phyloP scores from a whole-genome alignment of 2,329 filamentous ascomycete species.

The Aspergillus brasiliensis region DNA sequence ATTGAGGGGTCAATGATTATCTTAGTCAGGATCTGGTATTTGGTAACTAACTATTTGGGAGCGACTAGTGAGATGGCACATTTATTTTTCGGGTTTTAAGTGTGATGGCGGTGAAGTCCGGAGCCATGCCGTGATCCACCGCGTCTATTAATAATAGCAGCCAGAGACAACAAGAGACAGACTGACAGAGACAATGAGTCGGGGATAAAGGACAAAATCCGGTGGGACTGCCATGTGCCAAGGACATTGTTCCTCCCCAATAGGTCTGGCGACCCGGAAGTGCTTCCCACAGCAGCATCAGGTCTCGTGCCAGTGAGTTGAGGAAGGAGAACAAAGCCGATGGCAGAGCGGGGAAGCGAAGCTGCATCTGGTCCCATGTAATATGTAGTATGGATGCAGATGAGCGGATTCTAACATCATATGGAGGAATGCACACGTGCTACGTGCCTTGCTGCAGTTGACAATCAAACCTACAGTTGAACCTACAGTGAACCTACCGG shows the following conservation, averaged over 20 bases:
- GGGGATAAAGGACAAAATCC: not conserved
- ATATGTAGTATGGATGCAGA: not conserved
- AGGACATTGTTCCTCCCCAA: not conserved
- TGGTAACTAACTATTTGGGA: too few species aligned
- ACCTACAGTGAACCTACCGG: too few species aligned
- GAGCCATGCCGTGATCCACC: not conserved
- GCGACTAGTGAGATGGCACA: too few species aligned
- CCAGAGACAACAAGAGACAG: not conserved
- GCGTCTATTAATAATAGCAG: not conserved
- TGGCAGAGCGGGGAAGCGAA: not conserved
- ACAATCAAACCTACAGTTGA: too few species aligned
- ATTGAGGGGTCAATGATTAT: too few species aligned
- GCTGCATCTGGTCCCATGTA: not conserved
- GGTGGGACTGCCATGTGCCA: not conserved
- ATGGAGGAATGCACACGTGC: not conserved
- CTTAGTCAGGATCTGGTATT: too few species aligned
- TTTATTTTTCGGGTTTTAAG: too few species aligned
- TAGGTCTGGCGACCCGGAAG: not conserved
- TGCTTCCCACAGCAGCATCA: not conserved
- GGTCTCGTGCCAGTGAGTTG: not conserved
- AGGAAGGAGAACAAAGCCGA: not conserved
- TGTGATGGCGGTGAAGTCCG: too few species aligned
- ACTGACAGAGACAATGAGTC: not conserved
- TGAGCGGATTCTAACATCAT: not conserved
- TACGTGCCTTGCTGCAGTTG: too few species aligned